Conservation (phyloP, 2,329 filamentous ascomycete genomes). For the Massarina eburnea region DNA sequence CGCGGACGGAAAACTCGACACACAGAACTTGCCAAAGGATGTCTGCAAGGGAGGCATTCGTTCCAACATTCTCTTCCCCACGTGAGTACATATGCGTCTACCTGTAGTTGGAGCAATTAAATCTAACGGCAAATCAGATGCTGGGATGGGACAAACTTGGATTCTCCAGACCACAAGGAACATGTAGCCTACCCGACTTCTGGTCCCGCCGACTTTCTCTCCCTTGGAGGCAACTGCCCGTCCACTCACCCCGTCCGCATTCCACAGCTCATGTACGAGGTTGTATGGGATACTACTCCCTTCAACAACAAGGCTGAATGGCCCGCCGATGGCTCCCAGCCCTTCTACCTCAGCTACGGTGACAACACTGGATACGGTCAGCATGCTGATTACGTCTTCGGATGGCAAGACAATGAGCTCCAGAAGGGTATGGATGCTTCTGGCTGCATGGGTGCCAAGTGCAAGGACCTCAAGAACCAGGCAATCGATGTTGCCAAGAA, state of each 20-base stretch:
- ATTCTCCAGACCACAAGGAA: conserved; percentile 52
- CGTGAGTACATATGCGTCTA: conserved; percentile 9
- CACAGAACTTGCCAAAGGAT: conserved; percentile 12
- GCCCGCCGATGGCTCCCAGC: conserved; percentile 25
- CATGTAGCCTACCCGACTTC: conserved; percentile 48
- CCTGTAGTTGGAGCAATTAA: not conserved
- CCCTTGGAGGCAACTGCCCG: conserved; percentile 41
- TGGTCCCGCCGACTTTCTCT: conserved; percentile 23
- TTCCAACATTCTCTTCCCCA: conserved; percentile 26
- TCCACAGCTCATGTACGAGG: conserved; percentile 50
- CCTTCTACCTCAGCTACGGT: conserved; percentile 27
- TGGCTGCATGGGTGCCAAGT: conserved; percentile 18
- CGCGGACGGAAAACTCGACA: conserved; percentile 16
- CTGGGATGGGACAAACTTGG: conserved; percentile 52
- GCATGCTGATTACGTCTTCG: conserved; percentile 31
- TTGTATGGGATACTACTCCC: conserved; percentile 46
- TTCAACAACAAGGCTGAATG: conserved; percentile 32
- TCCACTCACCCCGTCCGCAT: conserved; percentile 47
- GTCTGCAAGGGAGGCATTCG: conserved; percentile 23
- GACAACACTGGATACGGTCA: conserved; percentile 28
- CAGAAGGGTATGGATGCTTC: conserved; percentile 28
- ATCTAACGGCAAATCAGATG: conserved; percentile 8
- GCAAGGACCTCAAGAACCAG: conserved; percentile 19
- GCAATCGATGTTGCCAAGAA: conserved; percentile 14
- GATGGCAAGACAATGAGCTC: conserved; percentile 26